Evolutionary conservation across 257 asterid species (phyloP), one percentile per base, ranked within the genome.

Genomic region (Fraxinus americana): DNA sequence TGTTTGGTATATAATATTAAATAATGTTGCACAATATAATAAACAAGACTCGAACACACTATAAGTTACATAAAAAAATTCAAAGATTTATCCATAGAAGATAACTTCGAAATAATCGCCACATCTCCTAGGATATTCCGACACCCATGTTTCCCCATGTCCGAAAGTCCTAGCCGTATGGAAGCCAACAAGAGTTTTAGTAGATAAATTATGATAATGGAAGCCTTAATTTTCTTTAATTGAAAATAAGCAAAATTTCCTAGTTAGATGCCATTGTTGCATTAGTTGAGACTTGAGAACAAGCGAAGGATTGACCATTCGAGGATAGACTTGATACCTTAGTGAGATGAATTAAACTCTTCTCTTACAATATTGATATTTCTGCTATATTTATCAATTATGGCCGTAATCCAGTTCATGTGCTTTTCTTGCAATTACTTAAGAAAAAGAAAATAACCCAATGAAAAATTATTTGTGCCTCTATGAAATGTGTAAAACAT

Each of bases 401-500:
- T 45, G 17, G 54, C 54, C 54, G 4, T 3, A 45, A 45, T 45
- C 50, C 4, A 43, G 4, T 11, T 2, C 50, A 43, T 11, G 17
- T 45, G 52, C n/a, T 21, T 38, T 78, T 23, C 45, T 43, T 63
- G 68, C 52, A 34, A 13, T 45, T 14, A 13, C 54, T 45, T 41
- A 0, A 41, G 50, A 41, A 16, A 17, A 50, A 50, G 7, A 50
- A 50, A 50, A 14, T 50, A 16, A 16, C 5, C 61, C 21, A 16
- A 50, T 21, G 12, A 2, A 4, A 57, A 74, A 54, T 36, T 3
- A 59, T 50, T 67, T 59, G 38, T 82, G 78, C 80, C 78, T 77
- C 82, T 83, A 45, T 75, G 57, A 80, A 75, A 39, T 17, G 34
- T 71, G 61, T 61, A 29, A 80, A 82, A 73, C 78, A 70, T 52